Conservation (phyloP, 148 eudicot species). For the Rhododendron molle region DNA sequence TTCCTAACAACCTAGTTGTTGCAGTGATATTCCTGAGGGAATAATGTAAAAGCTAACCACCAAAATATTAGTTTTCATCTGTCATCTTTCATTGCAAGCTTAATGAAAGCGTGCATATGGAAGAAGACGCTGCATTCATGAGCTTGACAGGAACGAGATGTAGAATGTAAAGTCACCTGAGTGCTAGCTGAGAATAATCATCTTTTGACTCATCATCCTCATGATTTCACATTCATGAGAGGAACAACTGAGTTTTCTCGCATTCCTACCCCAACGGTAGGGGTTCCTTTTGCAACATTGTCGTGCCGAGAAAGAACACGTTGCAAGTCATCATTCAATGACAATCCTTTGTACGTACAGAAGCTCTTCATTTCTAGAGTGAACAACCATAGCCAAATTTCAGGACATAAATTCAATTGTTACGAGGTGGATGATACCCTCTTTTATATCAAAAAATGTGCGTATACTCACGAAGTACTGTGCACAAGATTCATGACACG, state of each 20-base stretch:
- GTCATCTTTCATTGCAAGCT: slow-evolving; percentile 4
- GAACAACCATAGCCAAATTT: background rate
- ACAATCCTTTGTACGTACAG: slow-evolving; percentile 72
- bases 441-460: background rate
- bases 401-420: background rate
- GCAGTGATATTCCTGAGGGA: background rate
- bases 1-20: background rate
- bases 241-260: slow-evolving; percentile 45
- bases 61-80: background rate
- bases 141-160: background rate
- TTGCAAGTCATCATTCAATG: slow-evolving; percentile 83
- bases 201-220: slow-evolving; percentile 95
- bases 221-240: slow-evolving; percentile 54
- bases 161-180: slow-evolving; percentile 44
- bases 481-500: slow-evolving; percentile 85
- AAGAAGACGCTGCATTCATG: background rate
- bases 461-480: slow-evolving; percentile 53
- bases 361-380: slow-evolving; percentile 77
- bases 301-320: slow-evolving; percentile 73
- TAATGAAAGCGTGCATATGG: background rate
- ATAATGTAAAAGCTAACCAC: background rate
- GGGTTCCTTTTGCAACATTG: slow-evolving; percentile 64
- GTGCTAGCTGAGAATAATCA: slow-evolving; percentile 75
- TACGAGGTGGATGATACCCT: background rate
- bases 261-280: slow-evolving; percentile 24